Conservation (phyloP, 1,284 basidiomycete genomes). For the Microbotryum lychnidis-dioicae region DNA sequence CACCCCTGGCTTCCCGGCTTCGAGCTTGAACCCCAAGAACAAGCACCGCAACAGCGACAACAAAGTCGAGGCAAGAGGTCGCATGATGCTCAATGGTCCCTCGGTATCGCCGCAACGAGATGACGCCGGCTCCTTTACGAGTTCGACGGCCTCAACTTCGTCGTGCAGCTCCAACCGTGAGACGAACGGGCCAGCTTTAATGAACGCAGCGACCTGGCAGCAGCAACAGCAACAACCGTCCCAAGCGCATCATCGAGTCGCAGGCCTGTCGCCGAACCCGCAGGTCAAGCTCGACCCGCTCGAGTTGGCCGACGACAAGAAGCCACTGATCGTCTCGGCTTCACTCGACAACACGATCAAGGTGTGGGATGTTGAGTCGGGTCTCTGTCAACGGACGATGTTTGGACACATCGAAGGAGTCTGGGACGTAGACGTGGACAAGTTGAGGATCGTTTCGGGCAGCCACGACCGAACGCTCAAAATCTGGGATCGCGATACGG, state of each 20-base stretch:
- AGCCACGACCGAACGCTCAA: slow-evolving; percentile 90
- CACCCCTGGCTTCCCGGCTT: slow-evolving; percentile 31
- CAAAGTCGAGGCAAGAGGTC: neutral
- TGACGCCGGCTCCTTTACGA: too few species aligned
- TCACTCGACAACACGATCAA: slow-evolving; percentile 94
- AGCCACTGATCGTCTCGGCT: slow-evolving; percentile 75
- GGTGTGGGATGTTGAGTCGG: slow-evolving; percentile 88
- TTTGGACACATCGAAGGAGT: slow-evolving; percentile 85
- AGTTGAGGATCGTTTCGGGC: slow-evolving; percentile 80
- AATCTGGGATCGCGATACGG: slow-evolving; percentile 89
- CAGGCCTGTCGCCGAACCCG: neutral
- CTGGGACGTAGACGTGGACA: slow-evolving; percentile 89
- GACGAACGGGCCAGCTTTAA: too few species aligned
- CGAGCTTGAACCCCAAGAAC: neutral
- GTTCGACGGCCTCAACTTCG: too few species aligned
- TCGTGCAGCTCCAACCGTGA: too few species aligned
- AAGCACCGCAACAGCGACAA: neutral
- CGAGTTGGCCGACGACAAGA: slow-evolving; percentile 36
- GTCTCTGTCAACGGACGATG: slow-evolving; percentile 68
- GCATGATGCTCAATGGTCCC: too few species aligned
- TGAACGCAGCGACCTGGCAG: too few species aligned
- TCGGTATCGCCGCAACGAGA: too few species aligned
- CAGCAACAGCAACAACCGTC: neutral
- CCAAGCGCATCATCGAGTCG: neutral
- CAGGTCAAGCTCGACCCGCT: slow-evolving; percentile 7